Conservation (phyloP, 164 flowering plant genomes). For the Houttuynia cordata region DNA sequence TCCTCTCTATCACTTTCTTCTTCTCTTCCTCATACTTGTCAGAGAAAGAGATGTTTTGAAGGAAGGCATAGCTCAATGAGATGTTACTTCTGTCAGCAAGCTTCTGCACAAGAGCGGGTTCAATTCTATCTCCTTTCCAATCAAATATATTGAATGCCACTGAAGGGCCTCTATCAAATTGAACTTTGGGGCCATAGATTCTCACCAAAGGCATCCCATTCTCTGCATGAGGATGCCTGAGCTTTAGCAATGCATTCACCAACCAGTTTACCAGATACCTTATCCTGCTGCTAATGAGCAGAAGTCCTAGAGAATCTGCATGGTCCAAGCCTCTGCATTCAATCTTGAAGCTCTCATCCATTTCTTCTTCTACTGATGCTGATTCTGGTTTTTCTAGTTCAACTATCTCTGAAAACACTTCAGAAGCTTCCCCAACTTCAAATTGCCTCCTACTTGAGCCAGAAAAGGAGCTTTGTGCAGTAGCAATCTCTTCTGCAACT, state of each 20-base stretch:
- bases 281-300: conserved; percentile 36
- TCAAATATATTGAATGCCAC: conserved; percentile 81
- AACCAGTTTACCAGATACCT: conserved; percentile 85
- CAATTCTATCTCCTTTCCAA: conserved; percentile 87
- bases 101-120: conserved; percentile 77
- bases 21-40: conserved; percentile 56
- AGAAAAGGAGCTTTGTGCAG: conserved; percentile 32
- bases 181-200: conserved; percentile 79
- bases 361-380: conserved; percentile 2
- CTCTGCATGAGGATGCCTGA: conserved; percentile 60
- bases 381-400: conserved; percentile 17
- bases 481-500: conserved; percentile 11
- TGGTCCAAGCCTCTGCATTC: conserved; percentile 76
- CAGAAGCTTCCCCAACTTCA: conserved; percentile 14
- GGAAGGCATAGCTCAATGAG: conserved; percentile 57
- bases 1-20: conserved; percentile 29
- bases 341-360: conserved; percentile 11
- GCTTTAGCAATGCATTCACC: conserved; percentile 54
- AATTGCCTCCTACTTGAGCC: conserved; percentile 10
- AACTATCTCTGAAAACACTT: conserved; percentile 17
- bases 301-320: conserved; percentile 63
- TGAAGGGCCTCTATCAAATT: conserved; percentile 71
- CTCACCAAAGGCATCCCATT: conserved; percentile 33
- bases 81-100: conserved; percentile 80
- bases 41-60: conserved; percentile 58